These are phyloP conservation scores for Prunus dulcis DNA, from an alignment of 306 rosid genomes.

Conservation along the genomic window DNA sequence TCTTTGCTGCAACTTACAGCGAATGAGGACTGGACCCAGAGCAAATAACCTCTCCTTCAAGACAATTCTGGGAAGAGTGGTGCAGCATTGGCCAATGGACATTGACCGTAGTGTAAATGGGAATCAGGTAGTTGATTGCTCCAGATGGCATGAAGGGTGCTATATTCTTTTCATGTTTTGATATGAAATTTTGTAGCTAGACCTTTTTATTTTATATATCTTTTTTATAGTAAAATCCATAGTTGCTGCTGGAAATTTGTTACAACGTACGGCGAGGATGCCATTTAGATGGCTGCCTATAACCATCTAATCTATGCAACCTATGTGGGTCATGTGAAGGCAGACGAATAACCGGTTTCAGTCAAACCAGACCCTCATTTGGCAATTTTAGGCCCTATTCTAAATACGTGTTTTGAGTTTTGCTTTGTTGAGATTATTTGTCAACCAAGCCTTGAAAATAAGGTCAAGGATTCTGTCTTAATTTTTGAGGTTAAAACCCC, in stretches of 20 bases:
- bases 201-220: background rate
- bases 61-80: conserved; percentile 19
- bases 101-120: conserved; percentile 25
- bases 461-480: too few relatives aligned
- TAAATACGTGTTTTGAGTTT: too few relatives aligned
- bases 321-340: background rate
- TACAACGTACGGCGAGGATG: conserved; percentile 4
- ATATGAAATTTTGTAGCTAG: conserved; percentile 19
- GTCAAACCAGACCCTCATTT: background rate
- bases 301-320: background rate
- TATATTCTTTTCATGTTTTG: conserved; percentile 14
- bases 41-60: conserved; percentile 22
- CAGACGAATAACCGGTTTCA: background rate
- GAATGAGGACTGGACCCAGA: conserved; percentile 27
- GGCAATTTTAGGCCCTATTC: background rate
- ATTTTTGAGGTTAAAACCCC: too few relatives aligned
- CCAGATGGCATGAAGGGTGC: conserved; percentile 29
- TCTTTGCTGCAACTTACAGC: conserved; percentile 29
- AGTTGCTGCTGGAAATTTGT: conserved; percentile 5
- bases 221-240: background rate
- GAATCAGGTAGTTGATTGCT: conserved; percentile 22
- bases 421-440: too few relatives aligned
- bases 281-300: background rate
- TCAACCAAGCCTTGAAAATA: too few relatives aligned
- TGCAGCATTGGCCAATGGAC: conserved; percentile 23